Percentiles rank a stretch among this genome's conserved stretches.
phyloP scores from a whole-genome alignment of 2,329 filamentous ascomycete genomes.

The Claviceps purpurea region DNA sequence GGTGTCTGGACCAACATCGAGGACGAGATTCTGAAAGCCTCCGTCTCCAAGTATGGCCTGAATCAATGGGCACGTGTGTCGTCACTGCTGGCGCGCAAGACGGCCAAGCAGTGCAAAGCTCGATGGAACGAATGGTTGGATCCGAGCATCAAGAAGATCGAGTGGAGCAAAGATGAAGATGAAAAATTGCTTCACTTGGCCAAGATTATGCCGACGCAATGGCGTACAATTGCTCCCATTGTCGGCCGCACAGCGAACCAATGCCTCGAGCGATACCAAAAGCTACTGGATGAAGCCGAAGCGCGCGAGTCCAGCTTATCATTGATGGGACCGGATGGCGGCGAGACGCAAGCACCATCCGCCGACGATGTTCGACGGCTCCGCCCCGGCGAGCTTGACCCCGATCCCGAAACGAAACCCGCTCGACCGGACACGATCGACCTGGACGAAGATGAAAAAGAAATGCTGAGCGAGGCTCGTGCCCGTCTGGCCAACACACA shows the following conservation, averaged over 20 bases:
- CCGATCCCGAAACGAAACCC: constrained; percentile 94
- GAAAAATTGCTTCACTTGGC: constrained; percentile 93
- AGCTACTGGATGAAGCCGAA: constrained; percentile 90
- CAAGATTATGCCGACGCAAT: constrained; percentile 98
- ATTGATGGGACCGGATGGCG: constrained; percentile 73
- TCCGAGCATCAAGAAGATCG: constrained; percentile 93
- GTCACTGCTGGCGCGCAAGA: constrained; percentile 91
- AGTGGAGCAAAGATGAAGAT: constrained; percentile 98
- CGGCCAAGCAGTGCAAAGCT: constrained; percentile 97
- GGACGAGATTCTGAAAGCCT: constrained; percentile 95
- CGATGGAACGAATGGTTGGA: constrained; percentile 98
- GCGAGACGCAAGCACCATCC: constrained; percentile 73
- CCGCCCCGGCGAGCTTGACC: constrained; percentile 85
- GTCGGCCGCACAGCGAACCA: constrained; percentile 94
- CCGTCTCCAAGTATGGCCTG: constrained; percentile 85
- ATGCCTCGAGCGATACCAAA: constrained; percentile 93
- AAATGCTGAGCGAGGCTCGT: constrained; percentile 96
- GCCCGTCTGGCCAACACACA: constrained; percentile 95
- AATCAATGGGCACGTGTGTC: constrained; percentile 99
- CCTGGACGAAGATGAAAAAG: constrained; percentile 97
- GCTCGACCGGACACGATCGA: constrained; percentile 94
- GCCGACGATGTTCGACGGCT: constrained; percentile 85
- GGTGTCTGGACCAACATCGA: constrained; percentile 65
- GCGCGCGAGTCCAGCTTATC: constrained; percentile 74
- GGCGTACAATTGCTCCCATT: constrained; percentile 94